These are phyloP conservation scores for Entoloma clypeatum DNA, from an alignment of 1,284 basidiomycete genomes.

Conservation along the genomic window DNA sequence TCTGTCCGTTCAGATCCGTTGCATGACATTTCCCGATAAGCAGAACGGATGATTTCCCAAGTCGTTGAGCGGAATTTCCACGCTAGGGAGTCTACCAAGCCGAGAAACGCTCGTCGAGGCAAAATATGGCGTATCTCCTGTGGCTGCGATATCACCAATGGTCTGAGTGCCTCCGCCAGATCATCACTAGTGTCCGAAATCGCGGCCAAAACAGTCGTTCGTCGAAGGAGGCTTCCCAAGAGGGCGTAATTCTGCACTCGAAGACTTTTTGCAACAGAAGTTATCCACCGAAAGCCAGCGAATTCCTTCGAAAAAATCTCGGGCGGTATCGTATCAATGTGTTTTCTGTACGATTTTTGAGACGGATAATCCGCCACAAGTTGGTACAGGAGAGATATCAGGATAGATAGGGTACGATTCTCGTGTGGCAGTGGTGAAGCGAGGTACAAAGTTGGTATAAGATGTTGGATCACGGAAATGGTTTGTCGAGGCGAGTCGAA, in stretches of 20 bases:
- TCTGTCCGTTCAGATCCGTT: slow-evolving; percentile 35
- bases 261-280: slow-evolving; percentile 41
- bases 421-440: slow-evolving; percentile 22
- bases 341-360: slow-evolving; percentile 49
- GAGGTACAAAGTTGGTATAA: slow-evolving; percentile 49
- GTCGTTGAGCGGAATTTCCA: slow-evolving; percentile 46
- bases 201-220: slow-evolving; percentile 22
- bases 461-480: slow-evolving; percentile 52
- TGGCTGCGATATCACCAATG: slow-evolving; percentile 16
- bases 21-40: slow-evolving; percentile 60
- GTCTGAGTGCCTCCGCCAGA: slow-evolving; percentile 8
- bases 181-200: slow-evolving; percentile 15
- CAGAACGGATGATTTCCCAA: slow-evolving; percentile 59
- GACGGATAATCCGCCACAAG: slow-evolving; percentile 57
- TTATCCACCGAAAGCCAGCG: slow-evolving; percentile 43
- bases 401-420: slow-evolving; percentile 28
- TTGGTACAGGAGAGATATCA: slow-evolving; percentile 52
- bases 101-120: slow-evolving; percentile 38
- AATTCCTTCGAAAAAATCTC: slow-evolving; percentile 35
- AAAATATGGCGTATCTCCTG: slow-evolving; percentile 24
- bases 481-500: slow-evolving; percentile 58
- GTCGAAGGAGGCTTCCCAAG: slow-evolving; percentile 42
- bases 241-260: slow-evolving; percentile 49
- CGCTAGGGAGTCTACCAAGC: slow-evolving; percentile 45
- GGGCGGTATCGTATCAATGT: slow-evolving; percentile 38